A percentile compares a stretch with the other conserved stretches of the same genome.
Conservation (phyloP, 2,329 filamentous ascomycete genomes). For the Alternaria triticina region DNA sequence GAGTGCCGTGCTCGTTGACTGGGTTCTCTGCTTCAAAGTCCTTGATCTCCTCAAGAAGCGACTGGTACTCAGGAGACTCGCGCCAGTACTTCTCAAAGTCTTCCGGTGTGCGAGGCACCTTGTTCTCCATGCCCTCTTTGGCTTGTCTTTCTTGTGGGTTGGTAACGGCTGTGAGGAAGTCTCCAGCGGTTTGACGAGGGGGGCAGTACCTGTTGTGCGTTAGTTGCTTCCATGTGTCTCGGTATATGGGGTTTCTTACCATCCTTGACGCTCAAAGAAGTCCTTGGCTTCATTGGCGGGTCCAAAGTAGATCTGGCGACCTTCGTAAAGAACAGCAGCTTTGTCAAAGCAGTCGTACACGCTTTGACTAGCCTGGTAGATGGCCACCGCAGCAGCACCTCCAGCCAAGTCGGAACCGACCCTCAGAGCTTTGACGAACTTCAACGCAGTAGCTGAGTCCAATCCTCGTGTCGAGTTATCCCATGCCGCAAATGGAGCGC, state of each 20-base stretch:
- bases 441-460: slow-evolving; percentile 60
- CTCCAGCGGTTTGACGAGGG: slow-evolving; percentile 70
- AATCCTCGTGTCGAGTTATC: slow-evolving; percentile 54
- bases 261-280: slow-evolving; percentile 74
- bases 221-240: neutral
- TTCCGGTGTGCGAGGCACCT: slow-evolving; percentile 56
- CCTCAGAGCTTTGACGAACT: slow-evolving; percentile 62
- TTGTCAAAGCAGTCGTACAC: slow-evolving; percentile 75
- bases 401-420: slow-evolving; percentile 58
- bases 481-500: slow-evolving; percentile 51
- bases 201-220: slow-evolving; percentile 58
- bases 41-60: slow-evolving; percentile 57
- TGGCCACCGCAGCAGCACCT: slow-evolving; percentile 61
- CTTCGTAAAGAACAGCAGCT: slow-evolving; percentile 75
- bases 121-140: slow-evolving; percentile 51
- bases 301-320: slow-evolving; percentile 79
- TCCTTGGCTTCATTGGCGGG: slow-evolving; percentile 63
- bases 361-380: slow-evolving; percentile 60
- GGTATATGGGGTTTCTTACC: slow-evolving; percentile 34
- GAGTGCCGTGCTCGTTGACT: slow-evolving; percentile 47
- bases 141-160: slow-evolving; percentile 53
- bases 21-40: slow-evolving; percentile 57
- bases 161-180: slow-evolving; percentile 79
- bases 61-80: slow-evolving; percentile 55
- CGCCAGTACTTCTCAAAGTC: slow-evolving; percentile 61